A percentile compares a stretch with the other conserved stretches of the same genome.
These are phyloP conservation scores for Torulaspora pretoriensis DNA, from an alignment of 1,139 yeast genomes.

Conservation along the genomic window DNA sequence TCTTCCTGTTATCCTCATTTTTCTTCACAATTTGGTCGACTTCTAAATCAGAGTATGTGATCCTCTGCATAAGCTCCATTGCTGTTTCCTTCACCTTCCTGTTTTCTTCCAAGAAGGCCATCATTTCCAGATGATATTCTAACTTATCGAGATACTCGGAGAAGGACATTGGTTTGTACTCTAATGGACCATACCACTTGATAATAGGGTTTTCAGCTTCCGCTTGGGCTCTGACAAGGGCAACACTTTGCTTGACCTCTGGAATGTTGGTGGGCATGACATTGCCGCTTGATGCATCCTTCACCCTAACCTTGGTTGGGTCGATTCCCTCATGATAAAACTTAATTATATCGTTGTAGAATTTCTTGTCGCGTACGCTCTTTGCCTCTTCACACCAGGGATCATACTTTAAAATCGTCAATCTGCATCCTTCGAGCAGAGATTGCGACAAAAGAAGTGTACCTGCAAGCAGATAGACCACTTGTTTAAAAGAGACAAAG, in stretches of 20 bases:
- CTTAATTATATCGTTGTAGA: conserved; percentile 35
- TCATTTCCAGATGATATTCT: conserved; percentile 35
- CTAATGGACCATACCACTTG: conserved; percentile 57
- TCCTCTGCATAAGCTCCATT: conserved; percentile 12
- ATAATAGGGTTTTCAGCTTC: conserved; percentile 40
- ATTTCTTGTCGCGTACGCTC: conserved; percentile 35
- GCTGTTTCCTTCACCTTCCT: conserved; percentile 15
- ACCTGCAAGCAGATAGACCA: conserved; percentile 28
- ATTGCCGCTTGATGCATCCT: conserved; percentile 32
- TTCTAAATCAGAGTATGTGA: conserved; percentile 17
- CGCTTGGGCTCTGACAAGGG: conserved; percentile 46
- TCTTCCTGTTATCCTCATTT: conserved; percentile 18
- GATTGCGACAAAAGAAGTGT: conserved; percentile 32
- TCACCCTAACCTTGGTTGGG: conserved; percentile 33
- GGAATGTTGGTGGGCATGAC: conserved; percentile 31
- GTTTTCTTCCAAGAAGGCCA: conserved; percentile 25
- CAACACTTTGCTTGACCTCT: conserved; percentile 37
- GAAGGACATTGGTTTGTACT: conserved; percentile 49
- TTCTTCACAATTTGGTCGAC: conserved; percentile 12
- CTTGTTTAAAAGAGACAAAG: conserved; percentile 21
- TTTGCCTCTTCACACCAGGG: conserved; percentile 64
- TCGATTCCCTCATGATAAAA: conserved; percentile 37
- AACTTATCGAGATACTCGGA: conserved; percentile 45
- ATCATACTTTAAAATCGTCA: conserved; percentile 49
- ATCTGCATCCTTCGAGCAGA: conserved; percentile 46